A percentile compares a stretch with the other conserved stretches of the same genome.
Conservation (phyloP, 2,329 filamentous ascomycete species). For the Fragosphaeria purpurea region DNA sequence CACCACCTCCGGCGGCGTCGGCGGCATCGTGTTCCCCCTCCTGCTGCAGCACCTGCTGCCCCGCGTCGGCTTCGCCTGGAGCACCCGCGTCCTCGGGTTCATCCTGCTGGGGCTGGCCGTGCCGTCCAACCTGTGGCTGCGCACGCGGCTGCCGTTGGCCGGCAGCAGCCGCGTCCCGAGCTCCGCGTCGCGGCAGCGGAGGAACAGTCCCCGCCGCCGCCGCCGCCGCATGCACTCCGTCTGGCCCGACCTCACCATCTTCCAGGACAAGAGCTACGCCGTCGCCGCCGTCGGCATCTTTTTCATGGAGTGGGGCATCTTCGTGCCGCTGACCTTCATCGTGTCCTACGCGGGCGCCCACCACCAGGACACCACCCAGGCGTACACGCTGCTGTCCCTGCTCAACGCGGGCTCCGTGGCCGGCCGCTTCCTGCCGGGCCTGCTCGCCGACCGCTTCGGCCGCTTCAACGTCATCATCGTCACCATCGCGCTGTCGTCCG, state of each 20-base stretch:
- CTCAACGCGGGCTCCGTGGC: conserved; percentile 71
- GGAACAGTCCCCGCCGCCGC: conserved; percentile 35
- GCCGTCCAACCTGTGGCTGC: conserved; percentile 37
- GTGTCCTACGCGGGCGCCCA: conserved; percentile 58
- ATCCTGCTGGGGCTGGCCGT: conserved; percentile 36
- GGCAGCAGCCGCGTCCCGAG: conserved; percentile 17
- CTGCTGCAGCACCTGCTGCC: conserved; percentile 36
- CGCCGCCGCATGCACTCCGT: conserved; percentile 20
- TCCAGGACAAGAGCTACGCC: conserved; percentile 48
- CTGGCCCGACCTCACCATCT: conserved; percentile 52
- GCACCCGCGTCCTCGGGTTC: conserved; percentile 38
- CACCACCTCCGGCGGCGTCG: conserved; percentile 59
- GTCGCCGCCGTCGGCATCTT: conserved; percentile 54
- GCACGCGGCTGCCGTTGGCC: conserved; percentile 40
- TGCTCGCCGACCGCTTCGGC: conserved; percentile 65
- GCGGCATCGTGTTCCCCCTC: conserved; percentile 55
- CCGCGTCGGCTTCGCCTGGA: conserved; percentile 38
- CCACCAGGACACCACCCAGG: conserved; percentile 47
- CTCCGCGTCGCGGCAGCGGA: conserved; percentile 27
- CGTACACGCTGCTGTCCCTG: conserved; percentile 69
- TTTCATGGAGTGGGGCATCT: conserved; percentile 61
- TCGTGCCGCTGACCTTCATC: conserved; percentile 68
- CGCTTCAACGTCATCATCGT: conserved; percentile 73
- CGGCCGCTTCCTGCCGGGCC: conserved; percentile 66
- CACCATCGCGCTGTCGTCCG: conserved; percentile 48